Base-by-base conservation (phyloP, 345 rosid genomes). In the Hibiscus mutabilis region DNA sequence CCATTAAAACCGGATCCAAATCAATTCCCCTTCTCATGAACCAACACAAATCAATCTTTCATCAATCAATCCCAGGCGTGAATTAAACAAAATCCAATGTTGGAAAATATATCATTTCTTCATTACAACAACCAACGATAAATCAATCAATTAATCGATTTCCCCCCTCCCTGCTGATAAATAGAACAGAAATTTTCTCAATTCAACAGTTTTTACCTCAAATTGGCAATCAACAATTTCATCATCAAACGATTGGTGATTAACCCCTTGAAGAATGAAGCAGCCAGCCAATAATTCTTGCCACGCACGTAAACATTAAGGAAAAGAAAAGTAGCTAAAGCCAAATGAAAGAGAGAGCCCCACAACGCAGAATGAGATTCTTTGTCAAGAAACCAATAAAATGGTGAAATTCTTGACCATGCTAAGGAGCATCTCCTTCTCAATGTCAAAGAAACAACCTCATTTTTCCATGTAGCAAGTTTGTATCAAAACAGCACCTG, bases 161-260 rank as follows among this genome's bases (percentile, higher is more conserved):
- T 7, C 7, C 58, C 0, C 57, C 57, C 21, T 52, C 10, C 22
- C 56, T 2, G 18, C 18, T 3, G 56, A 51, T 56, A 46, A 13
- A 68, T 24, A 60, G 60, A 66, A 73, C 62, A 33, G 22, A 12
- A 29, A 8, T n/a, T 25, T 51, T 9, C 46, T 16, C 42, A 27
- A 67, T 49, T 53, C 71, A 27, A 55, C 65, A 6, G 15, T 47
- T 21, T 66, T 81, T 65, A 77, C 81, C 81, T 73, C 53, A 27
- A 46, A 71, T 72, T 55, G 52, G 25, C 60, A 76, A 74, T 29
- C 72, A 46, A 56, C 40, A 66, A 21, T 66, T 57, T 61, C 27
- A 47, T n/a, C 59, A 25, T 61, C 19, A 53, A 12, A 15, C 44
- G 31, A 64, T 19, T 33, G 35, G 42, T 42, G 53, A 42, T 64